These are phyloP conservation scores for Lotus japonicus DNA, from an alignment of 306 rosid genomes.

Conservation along the genomic window DNA sequence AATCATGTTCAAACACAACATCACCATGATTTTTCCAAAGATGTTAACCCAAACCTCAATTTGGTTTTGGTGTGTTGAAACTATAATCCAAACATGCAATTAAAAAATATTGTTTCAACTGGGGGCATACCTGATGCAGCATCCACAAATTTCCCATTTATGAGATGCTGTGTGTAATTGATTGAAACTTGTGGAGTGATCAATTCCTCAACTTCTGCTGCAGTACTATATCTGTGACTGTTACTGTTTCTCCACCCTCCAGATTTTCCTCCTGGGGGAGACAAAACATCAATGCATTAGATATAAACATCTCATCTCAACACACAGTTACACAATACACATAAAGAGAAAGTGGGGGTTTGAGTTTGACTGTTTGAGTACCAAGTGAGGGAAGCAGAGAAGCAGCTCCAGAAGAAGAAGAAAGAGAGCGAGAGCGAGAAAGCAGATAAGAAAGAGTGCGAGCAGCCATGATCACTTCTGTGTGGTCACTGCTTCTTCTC, in stretches of 20 bases:
- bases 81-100: background rate
- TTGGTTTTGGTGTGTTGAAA: background rate
- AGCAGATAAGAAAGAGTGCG: slow-evolving; percentile 50
- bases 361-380: background rate
- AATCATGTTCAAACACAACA: background rate
- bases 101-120: background rate
- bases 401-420: slow-evolving; percentile 34
- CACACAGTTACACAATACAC: background rate
- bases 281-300: background rate
- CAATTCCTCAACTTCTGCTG: slow-evolving; percentile 52
- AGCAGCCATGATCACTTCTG: slow-evolving; percentile 51
- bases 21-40: background rate
- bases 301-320: background rate
- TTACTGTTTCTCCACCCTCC: slow-evolving; percentile 23
- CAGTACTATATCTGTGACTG: slow-evolving; percentile 48
- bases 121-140: slow-evolving; percentile 62
- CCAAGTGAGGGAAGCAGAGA: slow-evolving; percentile 52
- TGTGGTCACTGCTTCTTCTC: background rate
- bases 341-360: background rate
- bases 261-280: slow-evolving; percentile 44
- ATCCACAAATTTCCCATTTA: slow-evolving; percentile 81
- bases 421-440: slow-evolving; percentile 42
- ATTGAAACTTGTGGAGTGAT: slow-evolving; percentile 68
- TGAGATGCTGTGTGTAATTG: slow-evolving; percentile 54
- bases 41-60: no score